Base-by-base conservation (phyloP, 2,329 filamentous ascomycete species). In the Trichoderma asperellum region DNA sequence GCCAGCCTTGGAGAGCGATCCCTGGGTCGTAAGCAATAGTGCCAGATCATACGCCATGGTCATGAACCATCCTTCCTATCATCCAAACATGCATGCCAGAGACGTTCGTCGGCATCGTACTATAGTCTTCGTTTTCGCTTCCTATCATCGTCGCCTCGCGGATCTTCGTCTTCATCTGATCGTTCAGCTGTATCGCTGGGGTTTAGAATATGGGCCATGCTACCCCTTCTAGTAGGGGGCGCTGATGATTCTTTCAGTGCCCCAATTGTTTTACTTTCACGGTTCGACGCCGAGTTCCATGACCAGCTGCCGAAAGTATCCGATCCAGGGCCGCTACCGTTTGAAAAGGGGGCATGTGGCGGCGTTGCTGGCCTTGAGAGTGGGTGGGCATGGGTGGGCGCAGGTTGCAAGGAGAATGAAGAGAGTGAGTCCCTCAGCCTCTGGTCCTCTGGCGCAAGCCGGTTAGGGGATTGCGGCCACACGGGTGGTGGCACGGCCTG, bases 131-230 rank as follows among this genome's bases (percentile, higher is more conserved):
- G 83, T 78, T 90, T 90, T 69, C 88, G 83, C 77, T 91, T 91
- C 56, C 87, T 82, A 72, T 88, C 87, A 12, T 88, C 86, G 27
- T 89, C 86, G 27, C 84, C 86, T 37, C 86, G 79, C 0, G 80
- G 80, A 55, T 87, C 85, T 57, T 86, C 85, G 68, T 87, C 86
- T 68, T 88, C 86, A 34, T 87, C 84, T 6, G 85, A 84, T 47
- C 84, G 80, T 76, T 88, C 86, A 6, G 81, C 82, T 24, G 84
- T 87, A 64, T 87, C 85, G 29, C 86, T 86, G 0, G 86, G 86
- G 73, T 89, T 89, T n/a, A 89, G 79, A 21, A 89, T 89, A 70
- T 89, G 87, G 0, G 87, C 87, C 86, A 89, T 88, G 77, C 87
- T 89, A 29, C 87, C 86, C 61, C 87, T 79, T 57, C 87, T 79